Base-by-base conservation (phyloP, 352 stramenopile genomes). In the Phytophthora hibernalis region DNA sequence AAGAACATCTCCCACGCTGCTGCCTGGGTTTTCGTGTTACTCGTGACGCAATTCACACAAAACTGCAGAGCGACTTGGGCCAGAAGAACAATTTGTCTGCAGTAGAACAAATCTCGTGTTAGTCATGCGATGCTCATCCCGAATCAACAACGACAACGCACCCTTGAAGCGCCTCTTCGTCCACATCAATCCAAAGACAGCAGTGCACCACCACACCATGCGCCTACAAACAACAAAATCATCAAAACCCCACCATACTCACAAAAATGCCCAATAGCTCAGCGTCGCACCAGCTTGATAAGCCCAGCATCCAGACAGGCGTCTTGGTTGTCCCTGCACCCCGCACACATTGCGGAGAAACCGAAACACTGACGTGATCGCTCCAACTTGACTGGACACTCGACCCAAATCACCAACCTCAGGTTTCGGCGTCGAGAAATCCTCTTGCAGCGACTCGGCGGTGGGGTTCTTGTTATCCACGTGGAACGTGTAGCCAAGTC, bases 51-150 rank as follows among this genome's bases (percentile, higher is more conserved):
- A 60, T 95, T 95, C 5, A 91, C 87, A 13, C 73, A 77, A 61
- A 93, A 93, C 64, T 95, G 87, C 9, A 95, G 74, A 13, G 75
- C 77, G 5, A 93, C 80, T 71, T 93, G 87, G 4, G 62, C 40
- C 10, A 90, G 66, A 49, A 92, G 57, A 8, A 91, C 68, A 22
- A 91, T 22, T 0, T 69, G 30, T 1, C 81, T 90, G 45, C 33
- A 68, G 26, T 70, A 11, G 54, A 44, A 61, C 21, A n/a, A 15
- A 38, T 24, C 31, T 38, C 42, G 18, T 48, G 16, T 70, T 9
- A 67, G 26, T n/a, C 35, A 43, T 50, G n/a, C n/a, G n/a, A n/a
- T 6, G 42, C 38, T 42, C 33, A 38, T 5, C 51, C 21, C 21
- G 59, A 38, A 44, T 11, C 22, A 15, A 18, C 31, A 54, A 2